Base-by-base conservation (phyloP, 2,329 filamentous ascomycete species). In the Colletotrichum gloeosporioides region DNA sequence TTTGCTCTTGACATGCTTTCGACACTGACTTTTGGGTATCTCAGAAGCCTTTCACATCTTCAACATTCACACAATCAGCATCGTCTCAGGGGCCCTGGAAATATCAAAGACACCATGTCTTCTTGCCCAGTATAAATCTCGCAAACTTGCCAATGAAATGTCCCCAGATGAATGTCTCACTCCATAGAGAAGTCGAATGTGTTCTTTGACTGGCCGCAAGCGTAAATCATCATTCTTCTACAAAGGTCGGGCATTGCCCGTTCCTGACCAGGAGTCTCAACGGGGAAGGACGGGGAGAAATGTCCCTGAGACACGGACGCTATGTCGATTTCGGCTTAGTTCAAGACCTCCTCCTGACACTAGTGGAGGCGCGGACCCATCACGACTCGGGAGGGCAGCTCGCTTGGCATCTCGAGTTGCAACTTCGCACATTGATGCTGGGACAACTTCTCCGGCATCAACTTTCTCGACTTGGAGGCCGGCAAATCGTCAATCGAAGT, bases 231-330 rank as follows among this genome's bases (percentile, higher is more conserved):
- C 10, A 25, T 8, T 49, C 12, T 25, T 22, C 12, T 8, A 57
- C 65, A 68, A 57, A 68, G 65, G 18, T 29, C 18, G 16, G 7
- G 25, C 7, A 49, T 39, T 57, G 32, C 55, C 32, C 25, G 49
- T 22, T 53, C 44, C 44, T 53, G 44, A n/a, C 49, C 5, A 29
- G 8, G 13, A 53, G 15, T 25, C 32, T 61, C 34, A 29, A 69
- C 68, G 57, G 57, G 68, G 68, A 70, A 63, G 57, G 34, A 53
- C 68, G 68, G 68, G 68, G 68, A 70, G 68, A 63, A 49, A 53
- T 69, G 16, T 61, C 25, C 27, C 7, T 10, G 32, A 69, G 10
- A 27, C n/a, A 32, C 25, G 15, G 12, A 29, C 36, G 15, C 68
- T 25, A 70, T 49, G 32, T 39, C 29, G 36, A 25, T 49, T 70